Evolutionary conservation across 2,329 filamentous ascomycete genomes (phyloP), one percentile per base, ranked within the genome.

Genomic region (Paraphaeosphaeria minitans): DNA sequence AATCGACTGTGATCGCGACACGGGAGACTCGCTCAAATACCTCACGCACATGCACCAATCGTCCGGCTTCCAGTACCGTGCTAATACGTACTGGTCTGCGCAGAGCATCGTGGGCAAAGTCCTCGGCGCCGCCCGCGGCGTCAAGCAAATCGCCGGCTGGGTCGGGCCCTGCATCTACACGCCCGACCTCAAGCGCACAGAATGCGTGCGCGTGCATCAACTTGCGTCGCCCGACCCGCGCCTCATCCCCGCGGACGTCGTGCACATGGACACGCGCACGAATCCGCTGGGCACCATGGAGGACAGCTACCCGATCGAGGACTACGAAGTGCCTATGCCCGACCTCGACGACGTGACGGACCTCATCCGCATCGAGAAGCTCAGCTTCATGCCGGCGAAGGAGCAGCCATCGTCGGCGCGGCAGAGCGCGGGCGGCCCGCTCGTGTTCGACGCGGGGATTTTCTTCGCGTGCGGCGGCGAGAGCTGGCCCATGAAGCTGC

Each of bases 51-150:
- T 89, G 64, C 84, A 89, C 58, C 88, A 88, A 0, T 81, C 87
- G 64, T 87, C 87, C 62, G 90, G 90, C 16, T 92, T 93, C 69
- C 90, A 93, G 76, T 92, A 92, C 71, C 87, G 88, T 58, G 88
- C 87, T 57, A 89, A 89, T 70, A 92, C 90, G 1, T 93, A 92
- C 79, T 93, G 90, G 90, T 87, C 89, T 3, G 84, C 87, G 13
- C 81, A 84, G 21, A 89, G 84, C 65, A 89, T 92, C 57, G 87
- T 93, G 2, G 90, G 89, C 39, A 92, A 91, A 70, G 89, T 93
- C 2, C 80, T 93, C 8, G 80, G 80, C 1, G 80, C 80, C 24
- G 89, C 87, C 41, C 87, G 89, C 24, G 91, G 89, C 0, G 91
- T 90, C 66, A 85, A 84, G 62, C 84, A 89, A 55, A 82, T 90